Conservation (phyloP, 2,329 filamentous ascomycete genomes). For the Rutstroemia sp. region DNA sequence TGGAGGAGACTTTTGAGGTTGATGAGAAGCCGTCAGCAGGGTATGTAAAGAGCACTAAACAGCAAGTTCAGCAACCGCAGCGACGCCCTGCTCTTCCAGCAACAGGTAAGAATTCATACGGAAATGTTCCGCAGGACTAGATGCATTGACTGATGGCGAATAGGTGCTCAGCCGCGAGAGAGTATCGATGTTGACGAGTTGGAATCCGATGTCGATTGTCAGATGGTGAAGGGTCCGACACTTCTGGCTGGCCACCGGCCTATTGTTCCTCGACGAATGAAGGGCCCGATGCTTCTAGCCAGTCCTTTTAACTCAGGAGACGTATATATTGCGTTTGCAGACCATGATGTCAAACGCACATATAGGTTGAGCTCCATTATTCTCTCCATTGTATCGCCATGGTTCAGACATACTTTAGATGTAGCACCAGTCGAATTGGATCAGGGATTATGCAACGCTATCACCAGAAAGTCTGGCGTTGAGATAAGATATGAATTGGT, state of each 20-base stretch:
- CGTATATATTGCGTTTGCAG: neutral
- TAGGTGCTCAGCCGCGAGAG: too few species aligned
- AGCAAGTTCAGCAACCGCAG: neutral
- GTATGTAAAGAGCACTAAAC: too few species aligned
- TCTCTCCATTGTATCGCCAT: neutral
- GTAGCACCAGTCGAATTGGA: neutral
- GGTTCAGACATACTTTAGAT: neutral
- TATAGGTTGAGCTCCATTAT: neutral
- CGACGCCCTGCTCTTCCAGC: neutral
- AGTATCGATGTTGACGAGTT: too few species aligned
- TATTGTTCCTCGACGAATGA: too few species aligned
- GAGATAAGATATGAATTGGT: neutral
- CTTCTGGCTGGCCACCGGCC: too few species aligned
- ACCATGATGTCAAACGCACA: too few species aligned
- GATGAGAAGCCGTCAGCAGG: neutral
- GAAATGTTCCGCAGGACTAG: too few species aligned
- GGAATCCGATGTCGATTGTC: neutral
- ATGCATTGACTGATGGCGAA: too few species aligned
- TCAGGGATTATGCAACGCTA: fast-evolving
- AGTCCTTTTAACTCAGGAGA: neutral
- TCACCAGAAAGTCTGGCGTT: neutral
- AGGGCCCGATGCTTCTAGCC: too few species aligned
- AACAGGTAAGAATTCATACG: too few species aligned
- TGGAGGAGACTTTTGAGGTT: neutral
- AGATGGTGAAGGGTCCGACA: neutral